Conservation (phyloP, 176 grass and related monocot genomes). For the barley (Hordeum vulgare) region MorexV3_pseudomolecules_assembly NC_058520.1:300771610-300772109, state of each 20-base stretch:
- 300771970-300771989: background rate
- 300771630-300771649: conserved; percentile 81
- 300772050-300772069: background rate
- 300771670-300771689: conserved; percentile 84
- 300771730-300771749: background rate
- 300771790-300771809: conserved; percentile 30
- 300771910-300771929: conserved; percentile 9
- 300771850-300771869: conserved; percentile 38
- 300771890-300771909: background rate
- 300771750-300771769: background rate
- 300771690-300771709: conserved; percentile 77
- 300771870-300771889: background rate
- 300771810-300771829: conserved; percentile 84
- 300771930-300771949: background rate
- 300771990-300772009: background rate
- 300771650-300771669: conserved; percentile 96
- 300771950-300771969: background rate
- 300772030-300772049: background rate
- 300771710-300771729: conserved; percentile 74
- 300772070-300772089: conserved; percentile 1
- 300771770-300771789: conserved; percentile 11
- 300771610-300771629: conserved; percentile 71
- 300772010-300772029: conserved; percentile 15
- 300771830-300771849: conserved; percentile 87
- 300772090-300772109: background rate